These are phyloP conservation scores for Drosera spatulata DNA, from an alignment of 179 eudicot genomes.

Conservation along the genomic window DNA sequence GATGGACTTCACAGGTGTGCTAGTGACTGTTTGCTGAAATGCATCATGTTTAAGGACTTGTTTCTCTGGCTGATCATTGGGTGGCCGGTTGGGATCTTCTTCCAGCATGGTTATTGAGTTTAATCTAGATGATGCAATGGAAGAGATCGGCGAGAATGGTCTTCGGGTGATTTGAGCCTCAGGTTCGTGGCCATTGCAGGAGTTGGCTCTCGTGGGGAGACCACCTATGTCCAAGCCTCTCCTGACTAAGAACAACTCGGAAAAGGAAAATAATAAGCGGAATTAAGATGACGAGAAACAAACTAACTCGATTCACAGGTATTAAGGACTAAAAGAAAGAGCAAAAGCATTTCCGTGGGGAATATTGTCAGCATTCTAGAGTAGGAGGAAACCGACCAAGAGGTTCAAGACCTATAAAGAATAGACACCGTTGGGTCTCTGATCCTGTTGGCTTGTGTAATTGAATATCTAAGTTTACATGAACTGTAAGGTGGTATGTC, in stretches of 20 bases:
- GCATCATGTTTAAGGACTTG: slow-evolving; percentile 14
- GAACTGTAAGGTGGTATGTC: too few relatives aligned
- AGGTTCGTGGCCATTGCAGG: slow-evolving; percentile 38
- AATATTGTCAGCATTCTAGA: too few relatives aligned
- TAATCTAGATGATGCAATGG: slow-evolving; percentile 45
- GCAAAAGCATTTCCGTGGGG: too few relatives aligned
- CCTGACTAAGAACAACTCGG: slow-evolving; percentile 16
- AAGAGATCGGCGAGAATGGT: slow-evolving; percentile 73
- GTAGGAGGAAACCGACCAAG: too few relatives aligned
- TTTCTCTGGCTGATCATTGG: slow-evolving; percentile 25
- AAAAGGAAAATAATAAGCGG: too few relatives aligned
- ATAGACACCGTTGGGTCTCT: too few relatives aligned
- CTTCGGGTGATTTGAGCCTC: slow-evolving; percentile 39
- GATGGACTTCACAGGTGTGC: slow-evolving; percentile 39
- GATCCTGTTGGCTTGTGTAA: too few relatives aligned
- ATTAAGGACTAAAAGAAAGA: too few relatives aligned
- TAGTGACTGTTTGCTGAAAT: slow-evolving; percentile 7
- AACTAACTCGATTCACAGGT: too few relatives aligned
- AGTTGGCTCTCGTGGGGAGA: slow-evolving; percentile 30
- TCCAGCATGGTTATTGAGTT: slow-evolving; percentile 24
- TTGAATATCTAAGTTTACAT: too few relatives aligned
- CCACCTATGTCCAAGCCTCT: slow-evolving; percentile 36
- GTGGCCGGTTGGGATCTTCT: slow-evolving; percentile 41
- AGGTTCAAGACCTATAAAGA: too few relatives aligned
- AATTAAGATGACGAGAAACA: too few relatives aligned